Evolutionary conservation across 805 yeast species (phyloP).

Genomic region (Candida jianshihensis): DNA sequence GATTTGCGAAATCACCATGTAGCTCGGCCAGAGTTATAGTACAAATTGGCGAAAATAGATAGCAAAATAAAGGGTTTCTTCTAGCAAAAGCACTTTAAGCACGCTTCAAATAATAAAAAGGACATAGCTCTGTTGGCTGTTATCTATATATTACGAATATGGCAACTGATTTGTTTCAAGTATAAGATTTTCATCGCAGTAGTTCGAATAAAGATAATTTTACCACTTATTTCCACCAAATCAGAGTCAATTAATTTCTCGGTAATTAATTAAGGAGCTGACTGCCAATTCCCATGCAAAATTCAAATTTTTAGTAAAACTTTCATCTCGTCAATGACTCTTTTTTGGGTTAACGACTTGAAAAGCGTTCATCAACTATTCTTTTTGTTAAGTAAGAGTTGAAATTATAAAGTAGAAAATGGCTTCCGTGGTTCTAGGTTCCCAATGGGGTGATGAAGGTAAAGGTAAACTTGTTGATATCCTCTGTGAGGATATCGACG

Average conservation of each 20-base stretch:
- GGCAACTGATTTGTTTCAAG: too few relatives aligned
- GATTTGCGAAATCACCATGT: too few relatives aligned
- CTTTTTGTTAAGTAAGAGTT: neutral
- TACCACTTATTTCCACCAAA: too few relatives aligned
- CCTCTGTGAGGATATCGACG: slow-evolving; percentile 89
- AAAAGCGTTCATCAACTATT: slow-evolving; percentile 10
- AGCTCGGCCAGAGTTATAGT: too few relatives aligned
- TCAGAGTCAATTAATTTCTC: neutral
- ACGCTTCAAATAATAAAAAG: neutral
- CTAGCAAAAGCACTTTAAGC: neutral
- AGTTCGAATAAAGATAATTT: too few relatives aligned
- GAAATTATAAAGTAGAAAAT: slow-evolving; percentile 6
- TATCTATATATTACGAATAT: too few relatives aligned
- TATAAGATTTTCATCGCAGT: too few relatives aligned
- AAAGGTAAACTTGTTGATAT: slow-evolving; percentile 96
- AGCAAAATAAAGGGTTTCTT: neutral
- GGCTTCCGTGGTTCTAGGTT: slow-evolving; percentile 81
- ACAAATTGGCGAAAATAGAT: neutral
- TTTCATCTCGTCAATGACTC: too few relatives aligned
- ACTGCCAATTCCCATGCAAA: neutral
- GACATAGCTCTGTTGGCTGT: too few relatives aligned
- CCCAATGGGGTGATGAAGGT: slow-evolving; percentile 99
- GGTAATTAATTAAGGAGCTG: too few relatives aligned
- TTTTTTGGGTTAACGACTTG: slow-evolving; percentile 10
- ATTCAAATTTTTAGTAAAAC: too few relatives aligned